Percentiles rank a stretch among this genome's conserved stretches.
Conservation (phyloP, 352 stramenopile species). For the Globisporangium polare region DNA sequence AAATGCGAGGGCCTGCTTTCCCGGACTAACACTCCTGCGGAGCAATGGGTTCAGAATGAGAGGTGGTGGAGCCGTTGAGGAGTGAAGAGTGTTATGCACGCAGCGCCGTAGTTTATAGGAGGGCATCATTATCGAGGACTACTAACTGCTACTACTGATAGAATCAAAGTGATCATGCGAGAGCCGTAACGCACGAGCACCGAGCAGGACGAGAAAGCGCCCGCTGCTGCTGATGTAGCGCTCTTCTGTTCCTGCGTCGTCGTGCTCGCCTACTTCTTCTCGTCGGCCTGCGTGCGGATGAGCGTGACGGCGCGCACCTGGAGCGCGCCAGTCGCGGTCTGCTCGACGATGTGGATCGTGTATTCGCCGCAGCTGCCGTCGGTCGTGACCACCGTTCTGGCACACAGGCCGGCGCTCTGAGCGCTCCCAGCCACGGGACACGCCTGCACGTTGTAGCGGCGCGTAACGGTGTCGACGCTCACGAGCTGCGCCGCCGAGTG, state of each 20-base stretch:
- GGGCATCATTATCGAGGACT: too few species aligned
- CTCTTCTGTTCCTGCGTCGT: not conserved
- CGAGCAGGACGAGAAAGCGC: not conserved
- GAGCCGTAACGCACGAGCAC: not conserved
- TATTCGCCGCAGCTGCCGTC: slow-evolving; percentile 32
- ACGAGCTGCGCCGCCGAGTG: not conserved
- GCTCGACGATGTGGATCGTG: slow-evolving; percentile 49
- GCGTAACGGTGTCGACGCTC: not conserved
- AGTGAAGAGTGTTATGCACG: too few species aligned
- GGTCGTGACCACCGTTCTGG: slow-evolving; percentile 15
- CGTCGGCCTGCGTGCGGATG: not conserved
- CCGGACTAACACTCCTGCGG: too few species aligned
- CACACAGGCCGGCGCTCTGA: slow-evolving; percentile 38
- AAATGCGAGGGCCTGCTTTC: too few species aligned
- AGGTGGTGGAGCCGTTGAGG: too few species aligned
- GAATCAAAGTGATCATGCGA: too few species aligned
- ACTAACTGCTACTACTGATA: too few species aligned
- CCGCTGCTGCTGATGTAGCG: not conserved
- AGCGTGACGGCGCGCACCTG: slow-evolving; percentile 24
- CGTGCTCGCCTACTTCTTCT: not conserved
- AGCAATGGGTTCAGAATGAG: too few species aligned
- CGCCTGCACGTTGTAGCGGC: slow-evolving; percentile 26
- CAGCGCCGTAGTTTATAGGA: too few species aligned
- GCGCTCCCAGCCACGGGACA: slow-evolving; percentile 29
- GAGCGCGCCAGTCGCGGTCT: slow-evolving; percentile 54